A percentile compares a stretch with the other conserved stretches of the same genome.
Evolutionary conservation across 257 asterid genomes (phyloP).

Genomic region (Solanum chiquidenum): DNA sequence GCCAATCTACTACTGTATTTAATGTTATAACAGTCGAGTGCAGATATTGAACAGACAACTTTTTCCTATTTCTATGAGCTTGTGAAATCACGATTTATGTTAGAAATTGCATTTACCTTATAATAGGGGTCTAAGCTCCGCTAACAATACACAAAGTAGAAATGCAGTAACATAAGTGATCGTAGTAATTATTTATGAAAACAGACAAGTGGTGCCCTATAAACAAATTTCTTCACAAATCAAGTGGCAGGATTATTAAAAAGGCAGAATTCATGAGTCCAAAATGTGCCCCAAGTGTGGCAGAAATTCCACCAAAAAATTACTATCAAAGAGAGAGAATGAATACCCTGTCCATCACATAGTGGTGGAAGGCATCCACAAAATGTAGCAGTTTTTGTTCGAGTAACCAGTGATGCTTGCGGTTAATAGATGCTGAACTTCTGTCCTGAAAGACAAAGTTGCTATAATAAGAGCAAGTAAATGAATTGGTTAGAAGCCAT

Average conservation of each 20-base stretch:
- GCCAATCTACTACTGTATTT: background rate
- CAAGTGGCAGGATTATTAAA: background rate
- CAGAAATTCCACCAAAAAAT: background rate
- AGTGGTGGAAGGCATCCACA: slow-evolving; percentile 97
- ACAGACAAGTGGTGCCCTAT: background rate
- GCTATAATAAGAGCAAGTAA: background rate
- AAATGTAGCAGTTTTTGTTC: slow-evolving; percentile 93
- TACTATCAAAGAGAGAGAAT: background rate
- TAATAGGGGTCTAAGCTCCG: background rate
- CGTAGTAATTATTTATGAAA: background rate
- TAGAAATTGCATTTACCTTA: background rate
- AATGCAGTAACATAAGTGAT: background rate
- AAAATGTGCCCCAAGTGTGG: background rate
- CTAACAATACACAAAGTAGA: background rate
- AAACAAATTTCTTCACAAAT: background rate
- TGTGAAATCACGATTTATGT: background rate
- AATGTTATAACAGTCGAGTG: background rate
- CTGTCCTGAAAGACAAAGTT: slow-evolving; percentile 51
- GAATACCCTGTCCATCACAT: slow-evolving; percentile 93
- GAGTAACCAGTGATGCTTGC: slow-evolving; percentile 85
- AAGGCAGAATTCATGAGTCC: background rate
- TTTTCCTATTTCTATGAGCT: background rate
- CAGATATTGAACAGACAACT: background rate
- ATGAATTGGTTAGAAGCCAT: background rate
- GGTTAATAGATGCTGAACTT: slow-evolving; percentile 39